phyloP scores from a whole-genome alignment of 2,329 filamentous ascomycete genomes.

The Pezicula radicicola region DNA sequence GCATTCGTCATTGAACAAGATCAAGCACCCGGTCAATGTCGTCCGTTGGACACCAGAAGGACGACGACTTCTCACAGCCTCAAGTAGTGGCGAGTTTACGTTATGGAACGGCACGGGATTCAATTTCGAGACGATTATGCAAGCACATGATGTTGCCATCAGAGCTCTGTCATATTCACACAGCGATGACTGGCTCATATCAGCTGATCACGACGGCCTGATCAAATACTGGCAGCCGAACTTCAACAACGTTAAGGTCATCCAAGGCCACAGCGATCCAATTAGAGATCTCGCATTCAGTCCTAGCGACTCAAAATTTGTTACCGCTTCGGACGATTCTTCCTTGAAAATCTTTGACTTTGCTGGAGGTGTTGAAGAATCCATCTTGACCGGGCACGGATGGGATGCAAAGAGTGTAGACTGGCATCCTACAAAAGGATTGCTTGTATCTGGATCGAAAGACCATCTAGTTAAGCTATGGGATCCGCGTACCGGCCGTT shows the following conservation, averaged over 20 bases:
- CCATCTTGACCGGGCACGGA: slow-evolving; percentile 84
- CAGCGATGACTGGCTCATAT: slow-evolving; percentile 95
- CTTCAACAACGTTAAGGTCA: slow-evolving; percentile 97
- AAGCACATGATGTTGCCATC: slow-evolving; percentile 89
- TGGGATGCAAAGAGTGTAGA: slow-evolving; percentile 98
- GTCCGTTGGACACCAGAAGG: slow-evolving; percentile 98
- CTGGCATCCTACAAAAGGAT: slow-evolving; percentile 93
- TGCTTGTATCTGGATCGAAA: slow-evolving; percentile 94
- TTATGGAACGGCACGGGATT: slow-evolving; percentile 98
- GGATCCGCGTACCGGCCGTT: slow-evolving; percentile 90
- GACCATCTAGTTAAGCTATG: slow-evolving; percentile 97
- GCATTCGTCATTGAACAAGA: slow-evolving; percentile 97
- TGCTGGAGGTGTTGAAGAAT: slow-evolving; percentile 78
- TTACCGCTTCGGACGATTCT: slow-evolving; percentile 92
- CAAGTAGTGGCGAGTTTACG: slow-evolving; percentile 96
- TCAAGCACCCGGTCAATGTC: slow-evolving; percentile 95
- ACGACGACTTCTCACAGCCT: slow-evolving; percentile 84
- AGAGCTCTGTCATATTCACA: slow-evolving; percentile 85
- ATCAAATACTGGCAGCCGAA: slow-evolving; percentile 99
- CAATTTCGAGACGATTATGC: slow-evolving; percentile 99
- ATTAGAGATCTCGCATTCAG: slow-evolving; percentile 91
- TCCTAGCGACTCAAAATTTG: slow-evolving; percentile 92
- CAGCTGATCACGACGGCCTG: slow-evolving; percentile 89
- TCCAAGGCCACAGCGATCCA: slow-evolving; percentile 85
- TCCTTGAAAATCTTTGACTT: slow-evolving; percentile 97